Base-by-base conservation (phyloP, 345 rosid genomes). In the Balakata baccata region DNA sequence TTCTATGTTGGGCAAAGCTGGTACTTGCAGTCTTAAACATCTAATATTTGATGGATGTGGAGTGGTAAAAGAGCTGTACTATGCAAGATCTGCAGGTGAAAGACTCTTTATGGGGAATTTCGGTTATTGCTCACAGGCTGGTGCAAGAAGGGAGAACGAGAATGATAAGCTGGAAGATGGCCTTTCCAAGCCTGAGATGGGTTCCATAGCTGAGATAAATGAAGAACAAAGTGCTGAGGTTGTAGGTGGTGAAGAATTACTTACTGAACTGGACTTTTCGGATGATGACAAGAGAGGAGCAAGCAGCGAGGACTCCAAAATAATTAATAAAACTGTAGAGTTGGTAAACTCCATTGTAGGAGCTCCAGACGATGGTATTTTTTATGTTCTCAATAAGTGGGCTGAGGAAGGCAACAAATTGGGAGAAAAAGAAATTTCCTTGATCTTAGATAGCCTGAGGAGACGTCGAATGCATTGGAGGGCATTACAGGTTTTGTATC, bases 91-190 rank as follows among this genome's bases (percentile, higher is more conserved):
- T 22, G 46, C 46, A 18, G 14, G n/a, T 61, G 50, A 53, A 18
- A 53, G 39, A 43, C 6, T 69, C 7, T 60, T 7, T 39, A 17
- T 16, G 12, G 52, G 74, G 47, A 39, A 37, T 0, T 64, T 57
- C 39, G 54, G 79, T 53, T 76, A 49, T 54, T 69, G 60, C 41
- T 63, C 74, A 5, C 69, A 52, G 56, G 74, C 74, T 29, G 62
- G 47, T 25, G 34, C 18, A 41, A 37, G 22, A 22, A 23, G 49
- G 63, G 57, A 58, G 52, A 12, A 64, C 20, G 37, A 45, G 64
- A 37, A 47, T n/a, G 66, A 34, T 20, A 39, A 12, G 16, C 1
- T 47, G 14, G 72, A 47, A 74, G 29, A 18, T 56, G 59, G 12
- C 47, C 6, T 67, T 58, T 23, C 20, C 8, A 34, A 56, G 39